phyloP scores from a whole-genome alignment of 495 filamentous ascomycete genomes.

The Trichoderma gamsii region DNA sequence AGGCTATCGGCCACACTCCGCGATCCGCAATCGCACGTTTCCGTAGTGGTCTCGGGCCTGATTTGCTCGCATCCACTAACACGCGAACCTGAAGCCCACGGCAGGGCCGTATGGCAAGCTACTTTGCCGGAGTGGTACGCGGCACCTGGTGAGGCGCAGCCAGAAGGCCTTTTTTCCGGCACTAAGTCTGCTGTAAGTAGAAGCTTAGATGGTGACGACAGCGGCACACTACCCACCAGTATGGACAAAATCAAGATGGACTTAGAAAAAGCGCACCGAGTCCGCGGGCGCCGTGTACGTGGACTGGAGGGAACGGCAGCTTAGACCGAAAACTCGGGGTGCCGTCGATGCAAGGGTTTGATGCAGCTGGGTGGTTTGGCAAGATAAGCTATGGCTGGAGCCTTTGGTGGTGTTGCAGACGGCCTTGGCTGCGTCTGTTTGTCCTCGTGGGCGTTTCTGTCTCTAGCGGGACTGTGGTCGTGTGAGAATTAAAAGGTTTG shows the following conservation, averaged over 20 bases:
- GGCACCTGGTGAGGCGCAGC: slow-evolving; percentile 7
- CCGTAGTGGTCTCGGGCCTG: neutral
- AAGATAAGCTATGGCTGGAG: neutral
- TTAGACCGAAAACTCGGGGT: neutral
- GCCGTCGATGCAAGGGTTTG: neutral
- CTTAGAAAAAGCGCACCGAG: neutral
- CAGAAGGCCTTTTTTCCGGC: neutral
- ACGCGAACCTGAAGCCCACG: neutral
- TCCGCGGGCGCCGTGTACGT: neutral
- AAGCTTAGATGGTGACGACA: neutral
- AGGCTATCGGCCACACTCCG: neutral
- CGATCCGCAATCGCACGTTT: neutral
- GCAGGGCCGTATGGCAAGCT: neutral
- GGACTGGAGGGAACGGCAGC: neutral
- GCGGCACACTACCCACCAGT: neutral
- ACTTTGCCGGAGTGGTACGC: neutral
- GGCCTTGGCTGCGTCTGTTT: too few species aligned
- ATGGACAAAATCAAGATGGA: neutral
- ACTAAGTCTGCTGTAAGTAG: neutral
- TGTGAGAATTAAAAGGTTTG: too few species aligned
- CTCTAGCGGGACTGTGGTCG: too few species aligned
- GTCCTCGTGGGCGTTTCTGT: too few species aligned
- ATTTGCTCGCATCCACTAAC: neutral
- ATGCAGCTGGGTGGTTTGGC: neutral
- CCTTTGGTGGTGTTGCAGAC: too few species aligned